Percentiles rank a stretch among this genome's conserved stretches.
These are phyloP conservation scores for Kwoniella heveanensis DNA, from an alignment of 768 basidiomycete species.

Conservation along the genomic window DNA sequence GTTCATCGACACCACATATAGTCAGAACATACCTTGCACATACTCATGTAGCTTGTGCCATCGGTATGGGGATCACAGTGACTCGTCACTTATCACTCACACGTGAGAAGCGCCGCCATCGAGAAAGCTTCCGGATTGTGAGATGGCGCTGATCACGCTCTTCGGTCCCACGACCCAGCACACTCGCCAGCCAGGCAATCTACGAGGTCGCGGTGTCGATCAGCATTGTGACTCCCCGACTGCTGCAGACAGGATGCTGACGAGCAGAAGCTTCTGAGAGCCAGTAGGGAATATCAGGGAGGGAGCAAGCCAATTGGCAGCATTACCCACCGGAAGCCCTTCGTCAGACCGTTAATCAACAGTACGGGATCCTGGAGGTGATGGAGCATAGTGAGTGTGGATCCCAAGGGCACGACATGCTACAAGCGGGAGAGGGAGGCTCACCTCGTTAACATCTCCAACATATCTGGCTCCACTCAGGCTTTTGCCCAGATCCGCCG, in stretches of 20 bases:
- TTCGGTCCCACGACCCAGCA: constrained; percentile 63
- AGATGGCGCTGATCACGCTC: constrained; percentile 63
- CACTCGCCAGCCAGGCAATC: constrained; percentile 84
- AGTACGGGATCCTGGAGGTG: constrained; percentile 68
- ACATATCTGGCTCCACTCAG: constrained; percentile 81
- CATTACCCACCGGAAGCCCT: constrained; percentile 72
- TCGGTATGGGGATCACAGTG: no score
- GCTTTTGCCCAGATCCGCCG: constrained; percentile 72
- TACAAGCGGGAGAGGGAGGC: no score
- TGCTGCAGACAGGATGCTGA: no score
- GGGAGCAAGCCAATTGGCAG: no score
- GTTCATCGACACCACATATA: no score
- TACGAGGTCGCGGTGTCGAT: constrained; percentile 44
- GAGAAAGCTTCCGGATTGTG: constrained; percentile 91
- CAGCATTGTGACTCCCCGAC: not conserved
- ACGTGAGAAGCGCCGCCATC: constrained; percentile 95
- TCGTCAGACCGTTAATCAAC: constrained; percentile 89
- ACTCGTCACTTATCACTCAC: constrained; percentile 59
- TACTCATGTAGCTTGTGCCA: no score
- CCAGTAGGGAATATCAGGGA: not conserved
- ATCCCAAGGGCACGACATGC: no score
- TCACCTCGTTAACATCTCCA: constrained; percentile 77
- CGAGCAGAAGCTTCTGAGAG: not conserved
- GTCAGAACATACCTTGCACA: no score
- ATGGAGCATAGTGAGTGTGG: no score